Base-by-base conservation (phyloP, 2,329 filamentous ascomycete species). In the Aspergillus pseudoterreus region DNA sequence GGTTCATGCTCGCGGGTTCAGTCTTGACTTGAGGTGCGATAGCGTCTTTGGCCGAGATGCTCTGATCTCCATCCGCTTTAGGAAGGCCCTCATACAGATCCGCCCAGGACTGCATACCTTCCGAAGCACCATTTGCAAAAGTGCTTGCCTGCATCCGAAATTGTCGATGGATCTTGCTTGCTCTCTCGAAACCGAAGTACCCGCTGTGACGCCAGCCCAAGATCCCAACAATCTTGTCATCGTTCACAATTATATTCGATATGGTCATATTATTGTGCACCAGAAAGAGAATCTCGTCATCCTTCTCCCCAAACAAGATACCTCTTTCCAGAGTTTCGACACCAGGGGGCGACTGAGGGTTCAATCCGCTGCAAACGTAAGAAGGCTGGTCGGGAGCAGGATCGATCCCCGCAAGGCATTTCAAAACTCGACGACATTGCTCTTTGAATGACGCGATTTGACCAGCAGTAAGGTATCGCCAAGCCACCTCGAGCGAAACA, bases 171-270 rank as follows among this genome's bases (percentile, higher is more conserved):
- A 73, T 55, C 45, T 61, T 63, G 36, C 59, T 60, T 32, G 66
- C 67, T 47, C 67, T 62, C 35, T 64, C 57, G 38, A 64, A 60
- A 14, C 70, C 70, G 56, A 74, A 74, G 49, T 67, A 72, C 38
- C 71, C 71, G 43, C 70, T 65, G 49, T 70, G 61, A 49, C 65
- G 61, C 71, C 71, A 74, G n/a, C 68, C 69, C 42, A 63, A 55
- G 22, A 74, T 59, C 17, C 71, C 71, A 43, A 73, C 67, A 21
- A 73, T 63, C 39, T 59, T 64, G 52, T 63, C 66, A 45, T 70
- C 57, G 15, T 70, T 63, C 24, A 74, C 64, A 33, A 73, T 64
- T 6, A 74, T 65, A 53, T 73, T 73, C 6, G 66, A 63, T 17
- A 60, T 64, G 11, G 61, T 51, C 59, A 74, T 58, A 45, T 71